phyloP scores from a whole-genome alignment of 805 yeast genomes.

The Zygotorulaspora danielsina region DNA sequence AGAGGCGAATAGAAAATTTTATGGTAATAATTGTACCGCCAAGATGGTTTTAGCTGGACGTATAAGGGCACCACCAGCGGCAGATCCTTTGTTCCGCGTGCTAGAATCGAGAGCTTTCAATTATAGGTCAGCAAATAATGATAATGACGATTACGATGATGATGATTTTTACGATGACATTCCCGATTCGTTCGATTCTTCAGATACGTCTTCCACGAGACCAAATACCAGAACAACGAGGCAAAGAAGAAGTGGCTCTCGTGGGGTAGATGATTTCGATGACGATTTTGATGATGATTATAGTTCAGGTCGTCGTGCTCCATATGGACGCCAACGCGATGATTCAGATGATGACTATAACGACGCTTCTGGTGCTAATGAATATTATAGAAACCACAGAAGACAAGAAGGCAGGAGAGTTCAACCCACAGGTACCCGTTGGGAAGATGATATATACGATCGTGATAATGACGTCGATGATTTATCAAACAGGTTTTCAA shows the following conservation, averaged over 20 bases:
- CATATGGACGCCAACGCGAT: constrained; percentile 17
- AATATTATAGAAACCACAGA: constrained; percentile 36
- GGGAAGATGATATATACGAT: constrained; percentile 90
- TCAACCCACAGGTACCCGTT: constrained; percentile 42
- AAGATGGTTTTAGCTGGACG: constrained; percentile 76
- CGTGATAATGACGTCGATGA: constrained; percentile 36
- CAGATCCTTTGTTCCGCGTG: constrained; percentile 81
- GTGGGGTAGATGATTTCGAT: constrained; percentile 28
- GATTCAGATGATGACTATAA: constrained; percentile 26
- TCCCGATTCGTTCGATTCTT: constrained; percentile 42
- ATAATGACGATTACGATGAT: constrained; percentile 69
- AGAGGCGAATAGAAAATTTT: constrained; percentile 93
- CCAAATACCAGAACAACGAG: constrained; percentile 30
- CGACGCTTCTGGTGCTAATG: constrained; percentile 41
- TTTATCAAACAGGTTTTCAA: constrained; percentile 37
- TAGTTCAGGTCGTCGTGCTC: constrained; percentile 19
- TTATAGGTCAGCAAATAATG: constrained; percentile 56
- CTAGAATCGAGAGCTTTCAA: constrained; percentile 81
- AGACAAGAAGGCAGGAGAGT: constrained; percentile 17
- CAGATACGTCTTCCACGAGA: constrained; percentile 28
- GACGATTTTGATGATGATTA: constrained; percentile 22
- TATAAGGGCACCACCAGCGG: constrained; percentile 89
- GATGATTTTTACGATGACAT: constrained; percentile 56
- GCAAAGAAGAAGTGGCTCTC: constrained; percentile 27
- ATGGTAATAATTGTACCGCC: constrained; percentile 87